These are phyloP conservation scores for Cyclotella cryptica DNA, from an alignment of 108 stramenopile genomes.

Conservation along the genomic window DNA sequence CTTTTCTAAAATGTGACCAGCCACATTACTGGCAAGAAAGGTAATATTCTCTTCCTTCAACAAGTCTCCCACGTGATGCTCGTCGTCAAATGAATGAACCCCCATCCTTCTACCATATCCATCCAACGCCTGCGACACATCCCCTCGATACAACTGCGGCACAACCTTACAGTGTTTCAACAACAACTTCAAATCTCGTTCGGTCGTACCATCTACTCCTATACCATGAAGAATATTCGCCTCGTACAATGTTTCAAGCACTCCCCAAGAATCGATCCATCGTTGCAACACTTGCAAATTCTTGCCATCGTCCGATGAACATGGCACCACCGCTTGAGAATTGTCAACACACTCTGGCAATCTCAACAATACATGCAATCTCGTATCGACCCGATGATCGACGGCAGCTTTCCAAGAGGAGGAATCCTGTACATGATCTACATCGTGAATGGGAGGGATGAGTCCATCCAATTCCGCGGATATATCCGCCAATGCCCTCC, in stretches of 20 bases:
- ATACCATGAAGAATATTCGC: constrained; percentile 35
- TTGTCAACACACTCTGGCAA: constrained; percentile 20
- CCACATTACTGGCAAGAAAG: constrained; percentile 43
- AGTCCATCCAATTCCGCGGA: constrained; percentile 42
- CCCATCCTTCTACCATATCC: constrained; percentile 35
- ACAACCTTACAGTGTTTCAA: constrained; percentile 21
- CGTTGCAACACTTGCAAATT: constrained; percentile 18
- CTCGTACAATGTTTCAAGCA: constrained; percentile 41
- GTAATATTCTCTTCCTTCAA: constrained; percentile 39
- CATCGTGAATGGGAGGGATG: constrained; percentile 36
- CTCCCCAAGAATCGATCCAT: constrained; percentile 33
- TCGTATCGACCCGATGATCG: constrained; percentile 39
- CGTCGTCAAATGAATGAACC: neutral
- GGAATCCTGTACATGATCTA: constrained; percentile 19
- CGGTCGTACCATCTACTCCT: constrained; percentile 30
- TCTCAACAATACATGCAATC: constrained; percentile 42
- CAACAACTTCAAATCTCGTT: constrained; percentile 28
- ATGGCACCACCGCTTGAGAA: constrained; percentile 9
- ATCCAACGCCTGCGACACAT: constrained; percentile 44
- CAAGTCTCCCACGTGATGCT: constrained; percentile 21
- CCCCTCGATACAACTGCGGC: constrained; percentile 46
- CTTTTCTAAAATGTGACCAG: constrained; percentile 34
- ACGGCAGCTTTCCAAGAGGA: constrained; percentile 9
- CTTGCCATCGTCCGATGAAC: constrained; percentile 12
- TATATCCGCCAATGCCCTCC: constrained; percentile 27